Evolutionary conservation across 352 stramenopile genomes (phyloP), one percentile per base, ranked within the genome.

Genomic region (Phytophthora sojae): DNA sequence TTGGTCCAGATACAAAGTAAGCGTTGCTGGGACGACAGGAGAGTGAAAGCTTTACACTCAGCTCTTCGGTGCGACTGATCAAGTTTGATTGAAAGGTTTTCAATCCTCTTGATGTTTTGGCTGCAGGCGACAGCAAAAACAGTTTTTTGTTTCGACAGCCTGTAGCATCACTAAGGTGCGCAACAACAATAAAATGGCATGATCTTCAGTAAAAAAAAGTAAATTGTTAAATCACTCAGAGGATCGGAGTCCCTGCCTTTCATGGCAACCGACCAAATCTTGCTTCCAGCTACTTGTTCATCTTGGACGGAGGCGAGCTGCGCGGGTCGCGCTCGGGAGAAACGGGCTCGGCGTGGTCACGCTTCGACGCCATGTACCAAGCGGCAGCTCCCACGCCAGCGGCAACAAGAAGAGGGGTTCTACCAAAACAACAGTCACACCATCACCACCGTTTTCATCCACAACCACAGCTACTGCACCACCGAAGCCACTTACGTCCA

Each of bases 341-440:
- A 32, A 60, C 42, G 0, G 42, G 56, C 8, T 75, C 55, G 26
- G 26, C 35, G 11, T 65, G 45, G 8, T 80, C 61, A 32, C 64
- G 73, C 12, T 67, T 56, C 57, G 73, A 69, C 26, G 49, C 53
- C 64, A 83, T 74, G 57, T 79, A 83, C 72, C 69, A 83, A 35
- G 65, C 54, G 6, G 56, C 69, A 30, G 65, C 70, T 52, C 72
- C 76, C 23, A 79, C 42, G 19, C 75, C 75, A 47, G 67, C 75
- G 37, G 64, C 64, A 29, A 74, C 63, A 29, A 83, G 50, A 51
- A 79, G 47, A 2, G 69, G 64, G 5, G 58, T 66, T 6, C 61
- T 80, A 62, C 21, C 15, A 15, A 47, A 60, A 53, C 15, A 29
- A 51, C 45, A 17, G 21, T 21, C 42, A 47, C 19, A 23, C 4